phyloP scores from a whole-genome alignment of 2,329 filamentous ascomycete genomes.

The Acrodontium crateriforme region DNA sequence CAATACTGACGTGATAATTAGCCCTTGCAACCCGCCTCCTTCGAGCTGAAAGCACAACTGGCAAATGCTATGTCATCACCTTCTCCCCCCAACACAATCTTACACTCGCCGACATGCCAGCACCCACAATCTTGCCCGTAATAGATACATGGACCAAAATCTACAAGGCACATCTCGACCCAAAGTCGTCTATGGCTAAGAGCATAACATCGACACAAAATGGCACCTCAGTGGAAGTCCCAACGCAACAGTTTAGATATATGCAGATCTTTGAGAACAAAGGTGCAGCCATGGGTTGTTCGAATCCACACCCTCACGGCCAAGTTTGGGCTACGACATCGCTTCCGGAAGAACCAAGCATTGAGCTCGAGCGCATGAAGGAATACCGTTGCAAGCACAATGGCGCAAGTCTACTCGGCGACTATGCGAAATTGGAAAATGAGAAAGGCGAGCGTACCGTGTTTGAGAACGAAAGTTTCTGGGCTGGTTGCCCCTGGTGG shows the following conservation, averaged over 20 bases:
- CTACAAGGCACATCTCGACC: conserved; percentile 68
- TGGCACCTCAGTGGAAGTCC: conserved; percentile 32
- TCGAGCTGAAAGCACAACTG: conserved; percentile 72
- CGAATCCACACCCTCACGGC: conserved; percentile 93
- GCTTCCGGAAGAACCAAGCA: conserved; percentile 73
- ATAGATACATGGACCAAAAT: conserved; percentile 85
- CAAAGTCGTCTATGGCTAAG: conserved; percentile 49
- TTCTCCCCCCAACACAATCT: conserved; percentile 85
- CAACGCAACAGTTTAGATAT: conserved; percentile 71
- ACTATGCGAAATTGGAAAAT: conserved; percentile 75
- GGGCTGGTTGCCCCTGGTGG: conserved; percentile 95
- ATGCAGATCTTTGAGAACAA: conserved; percentile 99
- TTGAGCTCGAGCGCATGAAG: conserved; percentile 64
- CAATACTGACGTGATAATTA: conserved; percentile 20
- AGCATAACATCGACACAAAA: conserved; percentile 31
- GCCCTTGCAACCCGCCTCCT: conserved; percentile 65
- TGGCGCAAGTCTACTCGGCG: conserved; percentile 64
- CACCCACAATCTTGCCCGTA: conserved; percentile 63
- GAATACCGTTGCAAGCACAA: conserved; percentile 62
- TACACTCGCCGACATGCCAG: conserved; percentile 79
- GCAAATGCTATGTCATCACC: conserved; percentile 92
- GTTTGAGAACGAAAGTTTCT: conserved; percentile 72
- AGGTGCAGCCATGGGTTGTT: conserved; percentile 94
- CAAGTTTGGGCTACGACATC: conserved; percentile 92
- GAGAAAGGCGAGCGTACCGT: conserved; percentile 74